Base-by-base conservation (phyloP, 352 stramenopile genomes). In the Elongisporangium senticosum region DNA sequence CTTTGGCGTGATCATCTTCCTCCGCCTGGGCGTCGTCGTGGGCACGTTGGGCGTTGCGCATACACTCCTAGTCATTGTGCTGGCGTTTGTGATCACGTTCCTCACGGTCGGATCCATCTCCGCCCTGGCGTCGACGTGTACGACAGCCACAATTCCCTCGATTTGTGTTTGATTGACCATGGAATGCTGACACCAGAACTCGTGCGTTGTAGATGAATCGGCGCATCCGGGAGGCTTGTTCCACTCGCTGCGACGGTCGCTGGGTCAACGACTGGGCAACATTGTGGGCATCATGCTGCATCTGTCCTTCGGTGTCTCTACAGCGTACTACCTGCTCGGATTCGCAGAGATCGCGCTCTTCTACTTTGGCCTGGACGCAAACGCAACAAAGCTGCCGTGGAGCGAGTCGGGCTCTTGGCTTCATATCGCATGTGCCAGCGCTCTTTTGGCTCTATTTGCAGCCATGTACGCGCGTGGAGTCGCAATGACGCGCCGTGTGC, bases 1-100 rank as follows among this genome's bases (percentile, higher is more conserved):
- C 63, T 77, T 86, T 54, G 73, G 71, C 59, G 71, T 82, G 23
- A 69, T 81, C 53, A 68, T 86, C 57, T 79, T 86, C 58, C 79
- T 86, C 65, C 70, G 73, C 2, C 63, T 86, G 22, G 75, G 72
- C 3, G 40, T 62, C 20, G 61, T 81, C 19, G 71, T 86, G 6
- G 75, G 75, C 49, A 37, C 59, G 10, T 39, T 80, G 2, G 75
- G 75, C 0, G 33, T 79, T 7, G 49, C 56, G 17, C 52, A 64
- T 24, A 54, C 72, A 21, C 65, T 51, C 58, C 39, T 60, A 3
- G 58, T 72, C 11, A 62, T 86, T 55, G 40, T 39, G 11, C 24
- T 64, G 13, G 69, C 68, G 40, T 86, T 86, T 59, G 23, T 58
- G 1, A 60, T 83, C 56, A 72, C 73, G 23, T 67, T 77, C 51